phyloP scores from a whole-genome alignment of 2,329 filamentous ascomycete genomes.

The Aspergillus nomiae region DNA sequence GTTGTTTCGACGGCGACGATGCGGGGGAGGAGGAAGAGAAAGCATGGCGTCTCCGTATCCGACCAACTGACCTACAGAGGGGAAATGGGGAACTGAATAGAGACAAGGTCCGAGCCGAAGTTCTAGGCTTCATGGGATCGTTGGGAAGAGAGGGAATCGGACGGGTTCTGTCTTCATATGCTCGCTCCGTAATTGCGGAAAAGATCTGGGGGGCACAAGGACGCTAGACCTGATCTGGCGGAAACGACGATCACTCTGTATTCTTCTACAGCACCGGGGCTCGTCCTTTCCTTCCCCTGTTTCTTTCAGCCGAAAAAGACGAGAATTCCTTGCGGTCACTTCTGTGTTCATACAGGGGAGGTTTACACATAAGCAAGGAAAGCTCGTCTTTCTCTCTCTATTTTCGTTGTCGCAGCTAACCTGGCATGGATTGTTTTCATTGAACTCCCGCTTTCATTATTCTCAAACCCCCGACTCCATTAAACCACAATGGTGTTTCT shows the following conservation, averaged over 20 bases:
- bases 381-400: background rate
- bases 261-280: conserved; percentile 2
- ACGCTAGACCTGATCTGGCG: conserved; percentile 18
- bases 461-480: background rate
- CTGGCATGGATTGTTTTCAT: conserved; percentile 8
- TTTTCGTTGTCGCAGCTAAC: background rate
- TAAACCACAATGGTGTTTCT: conserved; percentile 34
- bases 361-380: background rate
- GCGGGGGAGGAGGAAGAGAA: conserved; percentile 22
- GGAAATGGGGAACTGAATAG: conserved; percentile 21
- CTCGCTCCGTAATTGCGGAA: background rate
- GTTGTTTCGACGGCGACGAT: conserved; percentile 24
- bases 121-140: conserved; percentile 24
- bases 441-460: conserved; percentile 7
- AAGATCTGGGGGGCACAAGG: background rate
- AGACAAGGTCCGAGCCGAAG: conserved; percentile 12
- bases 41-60: conserved; percentile 22
- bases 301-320: background rate
- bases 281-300: background rate
- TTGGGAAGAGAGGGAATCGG: background rate
- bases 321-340: background rate
- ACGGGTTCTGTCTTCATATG: background rate
- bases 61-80: conserved; percentile 11
- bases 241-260: conserved; percentile 3
- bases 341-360: background rate